These are phyloP conservation scores for Canariomyces notabilis DNA, from an alignment of 2,329 filamentous ascomycete species.

Conservation along the genomic window DNA sequence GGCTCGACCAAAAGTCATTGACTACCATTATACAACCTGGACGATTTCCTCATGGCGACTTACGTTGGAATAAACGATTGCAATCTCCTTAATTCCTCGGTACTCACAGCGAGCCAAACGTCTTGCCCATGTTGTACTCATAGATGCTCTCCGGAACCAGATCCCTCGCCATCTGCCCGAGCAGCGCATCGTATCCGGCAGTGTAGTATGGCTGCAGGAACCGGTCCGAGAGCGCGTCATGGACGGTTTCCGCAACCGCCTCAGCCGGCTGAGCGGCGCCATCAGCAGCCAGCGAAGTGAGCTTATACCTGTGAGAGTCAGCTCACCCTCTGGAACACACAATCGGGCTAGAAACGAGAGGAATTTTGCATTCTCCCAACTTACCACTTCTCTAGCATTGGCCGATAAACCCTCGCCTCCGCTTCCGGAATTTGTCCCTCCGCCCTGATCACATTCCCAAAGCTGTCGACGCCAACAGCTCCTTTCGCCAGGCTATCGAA, in stretches of 20 bases:
- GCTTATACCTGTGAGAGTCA: constrained; percentile 3
- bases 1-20: too few relatives aligned
- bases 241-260: constrained; percentile 3
- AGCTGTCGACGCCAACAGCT: constrained; percentile 9
- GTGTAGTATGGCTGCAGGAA: constrained; percentile 11
- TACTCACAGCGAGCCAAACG: constrained; percentile 1
- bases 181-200: constrained; percentile 3
- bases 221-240: constrained; percentile 5
- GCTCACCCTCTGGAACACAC: not conserved
- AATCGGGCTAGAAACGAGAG: not conserved
- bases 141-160: constrained; percentile 2
- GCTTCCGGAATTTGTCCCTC: constrained; percentile 3
- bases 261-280: constrained; percentile 3
- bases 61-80: too few relatives aligned
- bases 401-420: constrained; percentile 11
- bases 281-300: constrained; percentile 1
- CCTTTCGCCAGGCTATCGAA: constrained; percentile 6
- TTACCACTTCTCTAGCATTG: constrained; percentile 10
- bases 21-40: too few relatives aligned
- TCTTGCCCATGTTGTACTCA: constrained; percentile 1
- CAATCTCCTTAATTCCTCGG: too few relatives aligned
- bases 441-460: constrained; percentile 5
- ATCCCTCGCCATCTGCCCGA: constrained; percentile 9
- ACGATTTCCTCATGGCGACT: too few relatives aligned
- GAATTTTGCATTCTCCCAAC: not conserved